phyloP scores from a whole-genome alignment of 306 rosid species.

The Bauhinia variegata region DNA sequence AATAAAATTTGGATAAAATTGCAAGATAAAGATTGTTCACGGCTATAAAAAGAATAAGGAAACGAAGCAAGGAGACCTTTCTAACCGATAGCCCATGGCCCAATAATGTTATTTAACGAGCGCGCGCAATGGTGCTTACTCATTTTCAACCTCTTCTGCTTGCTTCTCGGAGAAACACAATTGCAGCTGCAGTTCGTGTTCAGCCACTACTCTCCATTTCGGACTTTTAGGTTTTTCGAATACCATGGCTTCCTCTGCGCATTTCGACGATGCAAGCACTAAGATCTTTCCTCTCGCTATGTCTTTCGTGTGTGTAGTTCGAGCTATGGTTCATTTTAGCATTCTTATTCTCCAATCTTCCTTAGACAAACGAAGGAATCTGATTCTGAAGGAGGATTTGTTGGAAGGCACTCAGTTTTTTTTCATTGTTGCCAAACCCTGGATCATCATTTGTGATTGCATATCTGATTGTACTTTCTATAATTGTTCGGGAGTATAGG shows the following conservation, averaged over 20 bases:
- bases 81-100: no score
- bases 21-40: no score
- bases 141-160: not conserved
- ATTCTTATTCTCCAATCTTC: not conserved
- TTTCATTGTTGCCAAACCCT: not conserved
- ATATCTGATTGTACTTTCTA: conserved; percentile 14
- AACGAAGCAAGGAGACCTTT: no score
- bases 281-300: not conserved
- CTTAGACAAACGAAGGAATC: conserved; percentile 59
- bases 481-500: conserved; percentile 39
- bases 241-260: conserved; percentile 49
- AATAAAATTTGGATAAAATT: no score
- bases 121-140: not conserved
- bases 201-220: not conserved
- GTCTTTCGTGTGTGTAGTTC: conserved; percentile 15
- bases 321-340: not conserved
- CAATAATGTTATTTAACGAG: no score
- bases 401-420: conserved; percentile 68
- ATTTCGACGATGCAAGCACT: conserved; percentile 44
- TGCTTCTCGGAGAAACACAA: not conserved
- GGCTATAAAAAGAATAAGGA: no score
- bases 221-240: conserved; percentile 28
- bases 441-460: conserved; percentile 15
- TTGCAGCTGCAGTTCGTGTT: not conserved
- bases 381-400: conserved; percentile 76